Conservation (phyloP, 768 basidiomycete species). For the Termitomyces sp. region DNA sequence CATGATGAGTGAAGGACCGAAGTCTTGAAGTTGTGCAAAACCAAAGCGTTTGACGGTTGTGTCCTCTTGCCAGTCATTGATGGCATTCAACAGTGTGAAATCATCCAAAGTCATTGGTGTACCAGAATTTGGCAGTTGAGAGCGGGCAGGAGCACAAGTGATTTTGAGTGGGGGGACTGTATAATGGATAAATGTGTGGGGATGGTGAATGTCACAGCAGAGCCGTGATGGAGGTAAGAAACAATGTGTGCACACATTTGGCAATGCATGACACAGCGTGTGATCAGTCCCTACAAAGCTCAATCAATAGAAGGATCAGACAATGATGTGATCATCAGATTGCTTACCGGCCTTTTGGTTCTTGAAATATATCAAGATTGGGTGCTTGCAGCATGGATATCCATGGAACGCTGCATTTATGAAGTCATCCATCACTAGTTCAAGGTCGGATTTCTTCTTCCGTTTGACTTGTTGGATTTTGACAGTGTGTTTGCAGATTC, state of each 20-base stretch:
- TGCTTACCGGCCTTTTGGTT: constrained; percentile 1
- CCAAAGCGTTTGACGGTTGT: background rate
- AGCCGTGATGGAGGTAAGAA: background rate
- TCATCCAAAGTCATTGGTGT: background rate
- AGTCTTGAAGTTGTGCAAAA: background rate
- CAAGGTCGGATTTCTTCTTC: no score
- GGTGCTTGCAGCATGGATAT: background rate
- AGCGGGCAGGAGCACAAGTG: background rate
- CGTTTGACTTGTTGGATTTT: no score
- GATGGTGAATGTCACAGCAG: background rate
- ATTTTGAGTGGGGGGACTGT: background rate
- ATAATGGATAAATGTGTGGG: background rate
- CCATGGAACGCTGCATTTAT: constrained; percentile 1
- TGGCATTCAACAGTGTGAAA: background rate
- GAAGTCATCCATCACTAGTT: constrained; percentile 5
- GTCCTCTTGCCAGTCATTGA: background rate
- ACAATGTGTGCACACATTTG: background rate
- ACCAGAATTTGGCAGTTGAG: background rate
- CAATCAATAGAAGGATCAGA: background rate
- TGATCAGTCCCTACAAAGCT: background rate
- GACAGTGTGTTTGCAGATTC: no score
- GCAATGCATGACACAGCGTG: background rate
- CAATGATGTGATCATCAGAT: background rate
- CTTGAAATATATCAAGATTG: constrained; percentile 2
- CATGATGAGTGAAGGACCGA: background rate